Evolutionary conservation across 2,329 filamentous ascomycete genomes (phyloP), one percentile per base, ranked within the genome.

Genomic region (Trichoderma sp.): DNA sequence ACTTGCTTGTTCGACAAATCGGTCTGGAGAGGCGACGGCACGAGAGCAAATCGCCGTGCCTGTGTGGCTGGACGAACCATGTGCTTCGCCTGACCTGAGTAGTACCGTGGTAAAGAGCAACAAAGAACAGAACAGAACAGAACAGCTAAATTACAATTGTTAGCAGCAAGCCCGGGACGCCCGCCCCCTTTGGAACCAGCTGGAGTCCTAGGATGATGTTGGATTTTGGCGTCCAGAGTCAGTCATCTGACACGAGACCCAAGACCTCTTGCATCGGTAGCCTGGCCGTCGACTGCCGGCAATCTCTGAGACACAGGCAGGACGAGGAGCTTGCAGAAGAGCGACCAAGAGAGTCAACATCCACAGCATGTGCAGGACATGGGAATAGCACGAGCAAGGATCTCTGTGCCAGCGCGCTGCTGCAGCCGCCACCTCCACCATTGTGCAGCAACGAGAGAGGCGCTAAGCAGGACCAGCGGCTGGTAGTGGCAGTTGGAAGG

Each of bases 231-330:
- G 69, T 71, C 69, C 62, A 63, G 20, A 58, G 62, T 58, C 53
- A 23, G 69, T 71, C 69, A 71, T 71, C 61, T 71, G 69, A 71
- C 61, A 61, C 68, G 59, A 70, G 36, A 55, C 61, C 32, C 68
- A 47, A 64, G 26, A 57, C 59, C 59, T 47, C 68, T 64, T 64
- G 68, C 59, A 63, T 70, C 59, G 47, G 68, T 70, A 70, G 66
- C 66, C 43, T 61, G 66, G 36, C 15, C 15, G 36, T 61, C 26
- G 66, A 61, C 36, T 68, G 66, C 66, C 66, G 55, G 66, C 55
- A 68, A 32, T 68, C 55, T 59, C 20, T 61, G 36, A 59, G 39
- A 47, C 34, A 36, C 34, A 68, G 36, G 23, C 34, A 59, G 55
- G 55, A 68, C n/a, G 15, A 61, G 20, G n/a, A n/a, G 63, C 39